Conservation (phyloP, 306 rosid species). For the Sindora glabra region DNA sequence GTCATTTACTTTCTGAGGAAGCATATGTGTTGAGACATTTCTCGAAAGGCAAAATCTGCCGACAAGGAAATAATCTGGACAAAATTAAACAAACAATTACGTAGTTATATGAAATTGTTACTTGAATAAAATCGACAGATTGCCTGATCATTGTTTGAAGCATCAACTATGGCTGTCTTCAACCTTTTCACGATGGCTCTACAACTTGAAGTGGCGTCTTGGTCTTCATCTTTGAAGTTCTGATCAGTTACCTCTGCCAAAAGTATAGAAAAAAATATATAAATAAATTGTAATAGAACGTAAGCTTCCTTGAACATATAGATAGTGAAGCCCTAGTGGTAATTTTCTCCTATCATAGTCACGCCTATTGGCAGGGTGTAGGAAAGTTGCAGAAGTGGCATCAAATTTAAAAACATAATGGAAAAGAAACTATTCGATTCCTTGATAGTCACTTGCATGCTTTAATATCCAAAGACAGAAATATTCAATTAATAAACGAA, state of each 20-base stretch:
- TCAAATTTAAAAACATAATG: too few species aligned
- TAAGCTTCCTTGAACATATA: too few species aligned
- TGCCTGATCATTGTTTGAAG: slow-evolving; percentile 55
- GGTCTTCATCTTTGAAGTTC: slow-evolving; percentile 55
- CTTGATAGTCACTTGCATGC: too few species aligned
- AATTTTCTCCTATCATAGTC: too few species aligned
- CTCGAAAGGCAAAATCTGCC: slow-evolving; percentile 44
- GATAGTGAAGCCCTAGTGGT: too few species aligned
- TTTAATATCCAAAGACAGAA: too few species aligned
- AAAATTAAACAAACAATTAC: slow-evolving; percentile 8
- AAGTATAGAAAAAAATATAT: slow-evolving; percentile 3
- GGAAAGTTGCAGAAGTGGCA: too few species aligned
- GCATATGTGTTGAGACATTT: slow-evolving; percentile 19
- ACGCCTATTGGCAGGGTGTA: too few species aligned
- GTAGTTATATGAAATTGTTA: background rate
- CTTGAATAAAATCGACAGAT: slow-evolving; percentile 4
- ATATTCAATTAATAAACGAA: too few species aligned
- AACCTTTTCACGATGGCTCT: slow-evolving; percentile 38
- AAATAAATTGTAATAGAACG: too few species aligned
- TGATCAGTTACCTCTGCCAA: slow-evolving; percentile 64
- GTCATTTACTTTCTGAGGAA: slow-evolving; percentile 23
- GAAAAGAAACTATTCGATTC: too few species aligned
- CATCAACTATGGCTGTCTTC: slow-evolving; percentile 34
- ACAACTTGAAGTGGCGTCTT: slow-evolving; percentile 35
- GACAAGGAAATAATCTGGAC: slow-evolving; percentile 2